These are phyloP conservation scores for Leccinum olivaceopallidum DNA, from an alignment of 768 basidiomycete genomes.

Conservation along the genomic window DNA sequence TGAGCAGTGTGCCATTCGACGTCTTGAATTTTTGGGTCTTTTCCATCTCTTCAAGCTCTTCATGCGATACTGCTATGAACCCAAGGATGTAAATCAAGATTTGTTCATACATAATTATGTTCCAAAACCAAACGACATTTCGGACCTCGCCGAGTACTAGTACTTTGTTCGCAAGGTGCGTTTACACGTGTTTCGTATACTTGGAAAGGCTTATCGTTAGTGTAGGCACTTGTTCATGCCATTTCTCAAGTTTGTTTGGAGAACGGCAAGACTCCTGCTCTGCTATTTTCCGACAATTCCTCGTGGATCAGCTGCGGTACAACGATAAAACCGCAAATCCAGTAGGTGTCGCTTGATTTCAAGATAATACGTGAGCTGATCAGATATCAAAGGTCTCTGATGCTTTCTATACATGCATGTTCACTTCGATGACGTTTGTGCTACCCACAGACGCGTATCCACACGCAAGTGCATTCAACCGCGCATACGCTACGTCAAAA, in stretches of 20 bases:
- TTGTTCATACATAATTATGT: constrained; percentile 86
- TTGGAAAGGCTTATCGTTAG: constrained; percentile 8
- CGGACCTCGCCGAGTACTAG: constrained; percentile 89
- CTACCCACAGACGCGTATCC: no score
- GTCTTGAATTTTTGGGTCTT: constrained; percentile 84
- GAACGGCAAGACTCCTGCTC: constrained; percentile 82
- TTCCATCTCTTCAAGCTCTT: constrained; percentile 96
- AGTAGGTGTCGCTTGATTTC: constrained; percentile 45
- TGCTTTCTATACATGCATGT: constrained; percentile 86
- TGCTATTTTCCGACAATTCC: constrained; percentile 79
- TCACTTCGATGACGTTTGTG: no score
- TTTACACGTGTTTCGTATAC: constrained; percentile 2
- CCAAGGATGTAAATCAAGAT: constrained; percentile 78
- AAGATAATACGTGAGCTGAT: constrained; percentile 4
- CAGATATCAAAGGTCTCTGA: constrained; percentile 71
- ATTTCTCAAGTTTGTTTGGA: constrained; percentile 86
- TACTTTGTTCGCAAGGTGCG: constrained; percentile 93
- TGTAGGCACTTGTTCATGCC: constrained; percentile 74
- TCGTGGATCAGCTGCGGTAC: constrained; percentile 90
- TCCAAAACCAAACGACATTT: constrained; percentile 94
- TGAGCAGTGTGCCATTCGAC: constrained; percentile 76
- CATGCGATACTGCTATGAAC: constrained; percentile 86
- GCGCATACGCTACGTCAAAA: no score
- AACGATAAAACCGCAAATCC: constrained; percentile 94
- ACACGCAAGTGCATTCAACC: no score